phyloP scores from a whole-genome alignment of 208 protist species.

The Endotrypanum monterogeii region DNA sequence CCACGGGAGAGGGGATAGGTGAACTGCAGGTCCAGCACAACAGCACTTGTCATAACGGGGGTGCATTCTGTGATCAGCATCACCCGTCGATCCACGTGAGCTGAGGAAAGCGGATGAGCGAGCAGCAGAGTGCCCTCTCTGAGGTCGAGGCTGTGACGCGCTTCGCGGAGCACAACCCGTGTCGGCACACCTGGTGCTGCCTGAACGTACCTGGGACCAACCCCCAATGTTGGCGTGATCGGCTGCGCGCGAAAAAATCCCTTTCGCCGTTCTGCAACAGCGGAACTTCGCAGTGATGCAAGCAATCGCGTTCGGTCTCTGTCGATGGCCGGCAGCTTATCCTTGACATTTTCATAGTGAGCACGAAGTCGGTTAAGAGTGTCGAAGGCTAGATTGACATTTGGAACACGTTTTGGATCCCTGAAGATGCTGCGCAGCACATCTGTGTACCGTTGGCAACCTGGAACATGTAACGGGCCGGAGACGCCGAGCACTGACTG shows the following conservation, averaged over 20 bases:
- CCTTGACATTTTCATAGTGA: constrained; percentile 67
- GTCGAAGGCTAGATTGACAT: constrained; percentile 70
- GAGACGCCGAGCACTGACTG: constrained; percentile 51
- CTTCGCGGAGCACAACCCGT: constrained; percentile 50
- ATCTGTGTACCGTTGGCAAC: constrained; percentile 49
- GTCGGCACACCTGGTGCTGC: constrained; percentile 42
- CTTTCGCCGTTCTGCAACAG: constrained; percentile 34
- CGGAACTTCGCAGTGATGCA: constrained; percentile 26
- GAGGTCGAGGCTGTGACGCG: constrained; percentile 44
- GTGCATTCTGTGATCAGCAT: constrained; percentile 79
- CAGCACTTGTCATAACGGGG: constrained; percentile 55
- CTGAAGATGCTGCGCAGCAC: constrained; percentile 64
- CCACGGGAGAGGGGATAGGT: constrained; percentile 74
- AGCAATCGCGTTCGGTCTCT: constrained; percentile 55
- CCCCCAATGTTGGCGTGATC: constrained; percentile 14
- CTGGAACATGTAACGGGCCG: constrained; percentile 59
- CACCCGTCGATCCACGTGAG: constrained; percentile 78
- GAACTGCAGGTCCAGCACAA: constrained; percentile 85
- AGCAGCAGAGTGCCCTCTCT: constrained; percentile 69
- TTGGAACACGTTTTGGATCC: constrained; percentile 31
- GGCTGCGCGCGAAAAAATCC: constrained; percentile 51
- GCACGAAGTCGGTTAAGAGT: constrained; percentile 70
- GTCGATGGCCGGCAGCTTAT: constrained; percentile 46
- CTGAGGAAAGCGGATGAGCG: constrained; percentile 83
- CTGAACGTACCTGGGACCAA: constrained; percentile 35